Evolutionary conservation across 129 eudicot species (phyloP), one percentile per base, ranked within the genome.

Genomic region (Calendula officinalis): DNA sequence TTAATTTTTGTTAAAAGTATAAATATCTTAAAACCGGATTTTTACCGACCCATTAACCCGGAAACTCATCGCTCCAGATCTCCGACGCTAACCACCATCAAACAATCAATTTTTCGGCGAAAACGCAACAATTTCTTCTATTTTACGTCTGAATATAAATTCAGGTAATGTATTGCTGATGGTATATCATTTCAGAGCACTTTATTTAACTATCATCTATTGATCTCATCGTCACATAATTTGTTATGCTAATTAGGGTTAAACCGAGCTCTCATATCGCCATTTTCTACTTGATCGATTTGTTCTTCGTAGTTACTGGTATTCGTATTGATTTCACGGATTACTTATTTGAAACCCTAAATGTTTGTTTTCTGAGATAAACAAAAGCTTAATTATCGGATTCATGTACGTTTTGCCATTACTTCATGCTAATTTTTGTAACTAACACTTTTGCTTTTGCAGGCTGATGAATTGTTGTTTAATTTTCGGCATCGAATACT

Each of bases 401-500:
- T 22, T 22, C 30, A 22, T 22, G 30, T 49, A 9, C 42, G 35
- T 32, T 45, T 47, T 11, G 11, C 54, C 39, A 17, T 45, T 45
- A 15, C 11, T 69, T 60, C 40, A 8, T 59, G 12, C 27, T 56
- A 45, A 33, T 46, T 12, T 17, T 4, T 39, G 10, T 10, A 52
- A 15, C 42, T 32, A 43, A 42, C 35, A 32, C 17, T 70, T 32
- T 62, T 14, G 36, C 8, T 58, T 46, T 35, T 45, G 17, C 50
- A 33, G 32, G 55, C 64, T 67, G 64, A 67, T 47, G 5, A 22
- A 35, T 58, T 69, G 10, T 37, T 55, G 16, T 36, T 64, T 73
- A 2, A 5, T 55, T 4, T 43, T 34, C 64, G 78, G 78, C 56
- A 27, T 30, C 7, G 38, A 44, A 12, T 16, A 51, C 30, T 54